Evolutionary conservation across 345 rosid species (phyloP), one percentile per base, ranked within the genome.

Genomic region (Sonneratia caseolaris): DNA sequence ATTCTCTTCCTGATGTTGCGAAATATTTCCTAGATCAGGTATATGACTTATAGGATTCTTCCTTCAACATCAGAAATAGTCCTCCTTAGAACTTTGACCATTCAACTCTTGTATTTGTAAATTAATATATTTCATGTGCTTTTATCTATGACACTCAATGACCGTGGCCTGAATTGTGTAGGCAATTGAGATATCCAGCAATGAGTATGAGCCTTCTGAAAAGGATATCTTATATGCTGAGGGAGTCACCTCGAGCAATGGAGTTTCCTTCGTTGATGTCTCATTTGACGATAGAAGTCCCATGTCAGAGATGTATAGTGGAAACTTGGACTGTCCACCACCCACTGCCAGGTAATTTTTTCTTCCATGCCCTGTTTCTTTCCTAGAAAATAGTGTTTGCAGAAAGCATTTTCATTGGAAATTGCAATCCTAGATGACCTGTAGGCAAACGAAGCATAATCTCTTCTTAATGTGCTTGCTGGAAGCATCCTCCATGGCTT

Each of bases 151-250:
- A 2, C 5, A 21, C 11, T 5, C 2, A 48, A 42, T 59, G 65
- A 38, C 36, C 59, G 69, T 66, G 49, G 4, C 48, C 56, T 21
- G n/a, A 75, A 13, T 74, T 45, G 73, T 67, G 32, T 83, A 87
- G 89, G 89, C 82, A 48, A 70, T 85, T 72, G 89, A 87, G 73
- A 81, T 87, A 71, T 87, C 87, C 22, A 84, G 89, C 81, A 87
- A 80, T 38, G 89, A 84, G 71, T 87, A 85, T 47, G 89, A 85
- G 76, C 89, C 91, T 72, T 78, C 88, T 18, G 87, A 87, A 55
- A 68, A 53, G 62, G 91, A 87, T 75, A 84, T 87, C 67, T 68
- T 87, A 77, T 82, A 73, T 76, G 86, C 88, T 4, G 88, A 87
- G 71, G 91, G 89, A 47, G 87, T 87, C 74, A 81, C 87, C 15